Conservation (phyloP, 2,329 filamentous ascomycete species). For the Aspergillus pseudonomiae region DNA sequence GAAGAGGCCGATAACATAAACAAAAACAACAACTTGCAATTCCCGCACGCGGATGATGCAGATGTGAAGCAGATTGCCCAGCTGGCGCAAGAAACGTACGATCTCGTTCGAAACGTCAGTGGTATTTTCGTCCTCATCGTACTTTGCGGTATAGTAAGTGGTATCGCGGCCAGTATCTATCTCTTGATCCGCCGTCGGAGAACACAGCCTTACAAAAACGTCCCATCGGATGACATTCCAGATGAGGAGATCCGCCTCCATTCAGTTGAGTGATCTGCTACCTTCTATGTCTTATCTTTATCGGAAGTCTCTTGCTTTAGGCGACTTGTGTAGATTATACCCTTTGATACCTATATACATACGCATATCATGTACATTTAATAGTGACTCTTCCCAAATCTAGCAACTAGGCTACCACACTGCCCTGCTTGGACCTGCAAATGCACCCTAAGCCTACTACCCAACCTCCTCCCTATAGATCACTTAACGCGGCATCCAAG, state of each 20-base stretch:
- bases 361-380: neutral
- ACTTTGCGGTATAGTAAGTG: neutral
- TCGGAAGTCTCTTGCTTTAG: neutral
- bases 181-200: neutral
- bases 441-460: neutral
- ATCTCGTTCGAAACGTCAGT: neutral
- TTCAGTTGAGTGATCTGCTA: neutral
- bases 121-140: neutral
- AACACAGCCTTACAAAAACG: neutral
- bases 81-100: neutral
- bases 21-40: neutral
- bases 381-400: no score
- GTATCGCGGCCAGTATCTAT: neutral
- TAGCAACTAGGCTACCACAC: no score
- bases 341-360: neutral
- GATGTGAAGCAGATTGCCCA: neutral
- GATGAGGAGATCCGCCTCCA: conserved; percentile 1
- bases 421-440: neutral
- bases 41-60: neutral
- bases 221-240: neutral
- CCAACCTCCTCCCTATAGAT: neutral
- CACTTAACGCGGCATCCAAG: neutral
- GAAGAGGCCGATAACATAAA: no score
- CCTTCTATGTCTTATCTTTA: neutral
- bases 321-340: neutral